These are phyloP conservation scores for Debaryomycetaceae sp. DNA, from an alignment of 1,139 yeast genomes.

Conservation along the genomic window DNA sequence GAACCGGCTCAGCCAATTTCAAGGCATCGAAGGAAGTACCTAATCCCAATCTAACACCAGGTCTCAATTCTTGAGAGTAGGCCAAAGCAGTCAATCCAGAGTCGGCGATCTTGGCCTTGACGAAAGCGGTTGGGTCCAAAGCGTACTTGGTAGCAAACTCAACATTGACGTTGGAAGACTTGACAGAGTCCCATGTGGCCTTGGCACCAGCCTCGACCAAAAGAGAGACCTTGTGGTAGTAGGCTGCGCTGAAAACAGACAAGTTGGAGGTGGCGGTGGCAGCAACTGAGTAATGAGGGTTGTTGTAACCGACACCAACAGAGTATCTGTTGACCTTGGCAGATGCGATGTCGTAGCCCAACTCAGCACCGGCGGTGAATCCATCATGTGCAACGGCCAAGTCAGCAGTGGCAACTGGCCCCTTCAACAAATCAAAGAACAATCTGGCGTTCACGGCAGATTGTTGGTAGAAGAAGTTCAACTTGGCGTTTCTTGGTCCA, in stretches of 20 bases:
- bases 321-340: conserved; percentile 95
- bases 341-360: conserved; percentile 90
- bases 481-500: conserved; percentile 84
- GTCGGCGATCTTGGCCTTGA: conserved; percentile 96
- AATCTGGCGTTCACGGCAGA: conserved; percentile 93
- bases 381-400: conserved; percentile 95
- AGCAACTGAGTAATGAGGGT: conserved; percentile 84
- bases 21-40: conserved; percentile 97
- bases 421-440: conserved; percentile 91
- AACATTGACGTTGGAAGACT: conserved; percentile 66
- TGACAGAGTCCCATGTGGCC: conserved; percentile 89
- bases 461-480: conserved; percentile 89
- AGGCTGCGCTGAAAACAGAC: conserved; percentile 89
- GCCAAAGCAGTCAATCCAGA: conserved; percentile 93
- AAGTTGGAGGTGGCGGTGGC: conserved; percentile 88
- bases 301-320: conserved; percentile 90
- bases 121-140: conserved; percentile 81
- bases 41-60: conserved; percentile 95
- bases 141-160: conserved; percentile 96
- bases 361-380: conserved; percentile 94
- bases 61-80: conserved; percentile 93
- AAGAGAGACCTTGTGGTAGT: conserved; percentile 93
- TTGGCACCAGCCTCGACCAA: conserved; percentile 96
- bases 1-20: conserved; percentile 95
- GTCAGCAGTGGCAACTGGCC: conserved; percentile 94